These are phyloP conservation scores for Aphanomyces invadans DNA, from an alignment of 352 stramenopile genomes.

Conservation along the genomic window DNA sequence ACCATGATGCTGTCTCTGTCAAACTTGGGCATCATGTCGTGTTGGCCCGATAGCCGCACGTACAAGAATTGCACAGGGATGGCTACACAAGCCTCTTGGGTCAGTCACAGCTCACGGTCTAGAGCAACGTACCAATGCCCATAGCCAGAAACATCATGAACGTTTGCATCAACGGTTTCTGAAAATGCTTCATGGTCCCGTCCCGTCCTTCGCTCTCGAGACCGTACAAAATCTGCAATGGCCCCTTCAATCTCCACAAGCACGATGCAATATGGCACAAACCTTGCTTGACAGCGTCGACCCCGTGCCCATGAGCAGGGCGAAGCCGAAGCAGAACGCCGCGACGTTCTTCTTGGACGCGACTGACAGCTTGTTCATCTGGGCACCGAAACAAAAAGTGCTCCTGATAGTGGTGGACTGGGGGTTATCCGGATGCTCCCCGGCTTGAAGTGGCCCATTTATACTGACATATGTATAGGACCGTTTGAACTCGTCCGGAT, in stretches of 20 bases:
- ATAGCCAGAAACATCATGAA: slow-evolving; percentile 83
- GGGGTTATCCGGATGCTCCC: neutral
- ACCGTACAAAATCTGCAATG: slow-evolving; percentile 52
- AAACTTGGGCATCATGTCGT: slow-evolving; percentile 5
- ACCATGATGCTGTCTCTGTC: slow-evolving; percentile 33
- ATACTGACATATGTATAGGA: neutral
- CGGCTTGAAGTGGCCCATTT: slow-evolving; percentile 14
- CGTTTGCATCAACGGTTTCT: slow-evolving; percentile 65
- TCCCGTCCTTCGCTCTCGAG: slow-evolving; percentile 39
- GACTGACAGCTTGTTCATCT: neutral
- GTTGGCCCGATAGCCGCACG: slow-evolving; percentile 4
- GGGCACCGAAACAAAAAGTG: neutral
- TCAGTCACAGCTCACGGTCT: neutral
- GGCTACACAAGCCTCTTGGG: slow-evolving; percentile 2
- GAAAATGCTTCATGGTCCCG: slow-evolving; percentile 43
- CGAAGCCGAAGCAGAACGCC: slow-evolving; percentile 24
- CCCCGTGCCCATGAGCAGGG: slow-evolving; percentile 24
- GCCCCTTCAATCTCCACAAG: neutral
- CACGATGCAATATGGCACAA: too few relatives aligned
- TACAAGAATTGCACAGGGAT: slow-evolving; percentile 20
- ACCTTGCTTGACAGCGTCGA: slow-evolving; percentile 26
- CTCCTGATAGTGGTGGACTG: neutral
- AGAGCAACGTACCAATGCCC: slow-evolving; percentile 27
- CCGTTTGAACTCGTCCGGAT: too few relatives aligned
- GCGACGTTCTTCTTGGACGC: neutral